Evolutionary conservation across 2,329 filamentous ascomycete species (phyloP).

Genomic region (Aspergillus sp.): DNA sequence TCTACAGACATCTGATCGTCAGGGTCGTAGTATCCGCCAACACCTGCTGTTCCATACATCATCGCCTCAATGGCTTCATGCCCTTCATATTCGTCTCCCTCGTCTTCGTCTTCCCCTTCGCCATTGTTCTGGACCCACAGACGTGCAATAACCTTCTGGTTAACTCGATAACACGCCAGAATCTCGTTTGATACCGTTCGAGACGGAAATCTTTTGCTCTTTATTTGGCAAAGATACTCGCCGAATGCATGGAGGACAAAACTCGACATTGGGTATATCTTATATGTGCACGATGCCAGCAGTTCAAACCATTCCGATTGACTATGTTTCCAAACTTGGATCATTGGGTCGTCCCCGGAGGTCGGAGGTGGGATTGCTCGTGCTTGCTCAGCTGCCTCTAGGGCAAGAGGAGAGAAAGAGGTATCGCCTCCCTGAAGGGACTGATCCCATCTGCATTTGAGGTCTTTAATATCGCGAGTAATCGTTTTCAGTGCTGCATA

Average conservation of each 20-base stretch:
- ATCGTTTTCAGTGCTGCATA: conserved; percentile 20
- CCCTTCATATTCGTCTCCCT: conserved; percentile 29
- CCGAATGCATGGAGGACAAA: conserved; percentile 35
- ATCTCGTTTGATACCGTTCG: conserved; percentile 29
- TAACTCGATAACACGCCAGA: conserved; percentile 32
- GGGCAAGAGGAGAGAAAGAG: conserved; percentile 25
- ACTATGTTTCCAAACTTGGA: conserved; percentile 36
- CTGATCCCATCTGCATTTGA: conserved; percentile 22
- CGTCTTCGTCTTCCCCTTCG: conserved; percentile 14
- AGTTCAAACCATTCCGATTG: conserved; percentile 33
- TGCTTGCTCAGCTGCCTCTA: conserved; percentile 29
- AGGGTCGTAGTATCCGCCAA: conserved; percentile 20
- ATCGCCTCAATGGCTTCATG: conserved; percentile 32
- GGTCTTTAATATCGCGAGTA: conserved; percentile 18
- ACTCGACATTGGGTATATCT: conserved; percentile 16
- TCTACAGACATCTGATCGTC: conserved; percentile 28
- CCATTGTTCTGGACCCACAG: conserved; percentile 24
- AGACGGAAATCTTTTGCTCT: conserved; percentile 24
- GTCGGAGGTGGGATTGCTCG: conserved; percentile 31
- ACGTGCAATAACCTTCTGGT: conserved; percentile 29
- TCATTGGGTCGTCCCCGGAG: conserved; percentile 31
- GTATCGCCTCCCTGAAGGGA: conserved; percentile 7
- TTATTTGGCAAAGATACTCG: conserved; percentile 35
- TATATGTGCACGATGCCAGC: conserved; percentile 42
- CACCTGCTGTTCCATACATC: conserved; percentile 16